Conservation (phyloP, 768 basidiomycete genomes). For the Sporobolomyces roseus region DNA sequence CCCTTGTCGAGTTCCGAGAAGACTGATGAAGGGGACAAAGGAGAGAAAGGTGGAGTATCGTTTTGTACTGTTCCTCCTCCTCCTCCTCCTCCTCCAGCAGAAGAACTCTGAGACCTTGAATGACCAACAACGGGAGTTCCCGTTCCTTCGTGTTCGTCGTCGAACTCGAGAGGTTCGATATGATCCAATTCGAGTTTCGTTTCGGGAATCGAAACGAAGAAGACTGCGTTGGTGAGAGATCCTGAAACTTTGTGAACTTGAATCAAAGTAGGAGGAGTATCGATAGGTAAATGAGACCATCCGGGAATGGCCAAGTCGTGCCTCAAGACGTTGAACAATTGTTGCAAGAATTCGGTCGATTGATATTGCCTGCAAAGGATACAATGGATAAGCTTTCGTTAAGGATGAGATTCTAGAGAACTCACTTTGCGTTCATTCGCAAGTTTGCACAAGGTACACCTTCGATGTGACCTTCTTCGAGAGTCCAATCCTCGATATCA, state of each 20-base stretch:
- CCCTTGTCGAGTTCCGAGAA: slow-evolving; percentile 35
- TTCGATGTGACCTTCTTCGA: slow-evolving; percentile 42
- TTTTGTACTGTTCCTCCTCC: no score
- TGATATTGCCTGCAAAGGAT: slow-evolving; percentile 37
- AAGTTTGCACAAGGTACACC: slow-evolving; percentile 39
- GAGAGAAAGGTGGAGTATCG: slow-evolving; percentile 9
- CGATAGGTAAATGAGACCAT: slow-evolving; percentile 36
- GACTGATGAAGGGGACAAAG: slow-evolving; percentile 19
- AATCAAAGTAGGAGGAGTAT: slow-evolving; percentile 28
- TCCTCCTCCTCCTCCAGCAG: not conserved
- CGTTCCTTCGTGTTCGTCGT: slow-evolving; percentile 36
- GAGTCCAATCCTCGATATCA: slow-evolving; percentile 34
- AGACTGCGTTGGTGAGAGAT: slow-evolving; percentile 90
- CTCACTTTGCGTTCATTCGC: slow-evolving; percentile 42
- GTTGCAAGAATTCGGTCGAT: slow-evolving; percentile 25
- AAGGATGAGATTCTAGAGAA: slow-evolving; percentile 2
- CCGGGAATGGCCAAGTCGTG: slow-evolving; percentile 40
- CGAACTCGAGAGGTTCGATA: slow-evolving; percentile 41
- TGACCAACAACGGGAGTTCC: slow-evolving; percentile 34
- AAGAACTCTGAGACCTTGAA: not conserved
- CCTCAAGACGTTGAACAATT: slow-evolving; percentile 36
- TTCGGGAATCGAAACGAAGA: slow-evolving; percentile 75
- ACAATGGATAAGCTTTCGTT: not conserved
- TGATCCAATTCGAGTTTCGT: slow-evolving; percentile 43
- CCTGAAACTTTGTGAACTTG: slow-evolving; percentile 68